Evolutionary conservation across 2,329 filamentous ascomycete genomes (phyloP).

Genomic region (Aspergillus sp.): DNA sequence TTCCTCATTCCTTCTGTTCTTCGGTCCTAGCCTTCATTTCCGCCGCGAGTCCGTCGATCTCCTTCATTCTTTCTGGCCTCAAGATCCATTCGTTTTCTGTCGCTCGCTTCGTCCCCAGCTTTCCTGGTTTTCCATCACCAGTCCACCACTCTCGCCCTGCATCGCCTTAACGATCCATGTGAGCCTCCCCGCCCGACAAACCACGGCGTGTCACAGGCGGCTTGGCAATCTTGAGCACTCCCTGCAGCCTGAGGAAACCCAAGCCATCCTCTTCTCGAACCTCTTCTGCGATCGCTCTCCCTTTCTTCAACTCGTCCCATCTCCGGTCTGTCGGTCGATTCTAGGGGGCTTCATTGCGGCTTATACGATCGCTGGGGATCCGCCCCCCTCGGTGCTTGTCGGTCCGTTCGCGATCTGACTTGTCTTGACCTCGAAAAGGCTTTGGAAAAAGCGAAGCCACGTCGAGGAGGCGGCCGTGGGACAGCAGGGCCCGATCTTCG

Average conservation of each 20-base stretch:
- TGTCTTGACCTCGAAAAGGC: conserved; percentile 14
- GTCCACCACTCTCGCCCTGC: conserved; percentile 19
- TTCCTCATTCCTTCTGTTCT: neutral
- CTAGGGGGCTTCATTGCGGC: conserved; percentile 12
- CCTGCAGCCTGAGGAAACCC: conserved; percentile 2
- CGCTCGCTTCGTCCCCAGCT: neutral
- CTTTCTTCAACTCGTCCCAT: neutral
- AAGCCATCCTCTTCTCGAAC: neutral
- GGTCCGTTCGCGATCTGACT: conserved; percentile 10
- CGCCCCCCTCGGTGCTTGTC: conserved; percentile 2
- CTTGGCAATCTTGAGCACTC: conserved; percentile 16
- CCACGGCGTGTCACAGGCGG: conserved; percentile 21
- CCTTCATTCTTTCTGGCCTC: conserved; percentile 4
- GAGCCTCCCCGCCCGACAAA: conserved; percentile 20
- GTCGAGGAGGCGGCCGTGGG: conserved; percentile 4
- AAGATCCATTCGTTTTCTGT: conserved; percentile 7
- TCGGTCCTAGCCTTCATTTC: conserved; percentile 2
- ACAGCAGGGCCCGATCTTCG: conserved; percentile 7
- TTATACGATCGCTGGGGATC: conserved; percentile 10
- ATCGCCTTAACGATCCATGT: conserved; percentile 19
- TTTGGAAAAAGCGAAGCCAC: conserved; percentile 2
- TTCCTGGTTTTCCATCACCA: conserved; percentile 5
- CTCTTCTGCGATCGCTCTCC: neutral
- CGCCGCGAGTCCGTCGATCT: neutral
- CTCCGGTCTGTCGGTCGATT: conserved; percentile 9